Percentiles rank a stretch among this genome's conserved stretches.
Evolutionary conservation across 2,329 filamentous ascomycete genomes (phyloP).

Genomic region (Fusarium austroafricanum): DNA sequence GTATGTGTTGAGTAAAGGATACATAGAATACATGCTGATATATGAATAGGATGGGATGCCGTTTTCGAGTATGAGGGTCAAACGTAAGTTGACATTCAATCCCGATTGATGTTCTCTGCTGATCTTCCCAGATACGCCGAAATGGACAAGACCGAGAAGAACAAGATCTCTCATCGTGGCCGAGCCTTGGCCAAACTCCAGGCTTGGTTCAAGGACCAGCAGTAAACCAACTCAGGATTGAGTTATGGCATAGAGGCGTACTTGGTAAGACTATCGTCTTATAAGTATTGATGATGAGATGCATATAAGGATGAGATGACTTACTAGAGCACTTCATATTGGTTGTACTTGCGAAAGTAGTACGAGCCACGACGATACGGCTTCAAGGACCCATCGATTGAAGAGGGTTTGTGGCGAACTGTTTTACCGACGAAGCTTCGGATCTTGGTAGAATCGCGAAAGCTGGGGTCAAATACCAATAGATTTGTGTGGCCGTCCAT

Average conservation of each 20-base stretch:
- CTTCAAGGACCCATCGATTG: slow-evolving; percentile 64
- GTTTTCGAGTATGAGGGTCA: slow-evolving; percentile 93
- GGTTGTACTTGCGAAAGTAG: slow-evolving; percentile 76
- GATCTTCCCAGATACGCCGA: slow-evolving; percentile 76
- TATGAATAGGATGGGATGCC: slow-evolving; percentile 84
- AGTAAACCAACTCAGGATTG: background rate
- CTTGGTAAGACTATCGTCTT: slow-evolving; percentile 29
- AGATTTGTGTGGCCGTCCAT: slow-evolving; percentile 74
- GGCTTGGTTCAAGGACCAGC: slow-evolving; percentile 74
- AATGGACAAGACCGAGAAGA: slow-evolving; percentile 91
- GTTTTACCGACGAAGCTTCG: slow-evolving; percentile 65
- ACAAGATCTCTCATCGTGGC: slow-evolving; percentile 90
- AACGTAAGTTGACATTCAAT: slow-evolving; percentile 66
- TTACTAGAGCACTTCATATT: slow-evolving; percentile 84
- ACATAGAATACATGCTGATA: slow-evolving; percentile 21
- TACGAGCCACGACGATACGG: slow-evolving; percentile 77
- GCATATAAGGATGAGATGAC: slow-evolving; percentile 42
- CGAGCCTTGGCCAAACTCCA: slow-evolving; percentile 90
- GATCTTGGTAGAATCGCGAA: slow-evolving; percentile 74
- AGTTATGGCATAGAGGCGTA: slow-evolving; percentile 17
- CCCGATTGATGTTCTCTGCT: background rate
- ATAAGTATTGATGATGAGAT: slow-evolving; percentile 13
- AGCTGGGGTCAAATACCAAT: slow-evolving; percentile 90
- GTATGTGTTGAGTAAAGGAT: slow-evolving; percentile 58
- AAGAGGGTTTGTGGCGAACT: slow-evolving; percentile 57